Conservation (phyloP, 257 asterid genomes). For the Gentiana macrophylla region DNA sequence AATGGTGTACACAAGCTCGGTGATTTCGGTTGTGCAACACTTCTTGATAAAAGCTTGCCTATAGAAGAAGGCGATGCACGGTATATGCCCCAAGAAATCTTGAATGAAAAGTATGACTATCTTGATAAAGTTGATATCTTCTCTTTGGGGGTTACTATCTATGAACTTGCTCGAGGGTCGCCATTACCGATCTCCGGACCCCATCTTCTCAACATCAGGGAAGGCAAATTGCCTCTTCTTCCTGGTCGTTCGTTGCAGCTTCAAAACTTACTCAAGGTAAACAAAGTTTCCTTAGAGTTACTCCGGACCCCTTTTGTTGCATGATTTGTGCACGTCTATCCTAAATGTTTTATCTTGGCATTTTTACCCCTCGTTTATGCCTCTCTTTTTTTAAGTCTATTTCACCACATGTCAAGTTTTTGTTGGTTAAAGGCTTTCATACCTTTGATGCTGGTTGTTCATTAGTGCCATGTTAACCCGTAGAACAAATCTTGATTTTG, state of each 20-base stretch:
- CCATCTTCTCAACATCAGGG: conserved; percentile 61
- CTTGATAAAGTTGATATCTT: conserved; percentile 89
- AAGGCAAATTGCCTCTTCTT: conserved; percentile 86
- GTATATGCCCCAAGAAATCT: conserved; percentile 93
- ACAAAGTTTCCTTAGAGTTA: neutral
- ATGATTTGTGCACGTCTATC: too few relatives aligned
- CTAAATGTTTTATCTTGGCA: too few relatives aligned
- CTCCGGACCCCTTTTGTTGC: too few relatives aligned
- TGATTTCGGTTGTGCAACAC: conserved; percentile 93
- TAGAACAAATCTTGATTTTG: too few relatives aligned
- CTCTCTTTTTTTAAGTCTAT: too few relatives aligned
- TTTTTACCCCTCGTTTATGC: too few relatives aligned
- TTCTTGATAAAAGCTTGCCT: conserved; percentile 63
- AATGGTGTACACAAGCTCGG: conserved; percentile 81
- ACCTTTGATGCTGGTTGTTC: too few relatives aligned
- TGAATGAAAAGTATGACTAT: conserved; percentile 73
- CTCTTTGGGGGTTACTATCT: conserved; percentile 78
- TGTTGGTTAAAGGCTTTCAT: too few relatives aligned
- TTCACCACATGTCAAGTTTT: too few relatives aligned
- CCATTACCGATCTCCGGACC: conserved; percentile 68
- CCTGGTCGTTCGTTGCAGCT: conserved; percentile 87
- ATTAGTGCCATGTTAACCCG: too few relatives aligned
- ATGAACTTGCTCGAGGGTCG: conserved; percentile 73
- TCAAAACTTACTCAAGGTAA: conserved; percentile 85
- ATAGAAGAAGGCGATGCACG: conserved; percentile 98